Base-by-base conservation (phyloP, 2,329 filamentous ascomycete genomes). In the Sporothrix protearum region DNA sequence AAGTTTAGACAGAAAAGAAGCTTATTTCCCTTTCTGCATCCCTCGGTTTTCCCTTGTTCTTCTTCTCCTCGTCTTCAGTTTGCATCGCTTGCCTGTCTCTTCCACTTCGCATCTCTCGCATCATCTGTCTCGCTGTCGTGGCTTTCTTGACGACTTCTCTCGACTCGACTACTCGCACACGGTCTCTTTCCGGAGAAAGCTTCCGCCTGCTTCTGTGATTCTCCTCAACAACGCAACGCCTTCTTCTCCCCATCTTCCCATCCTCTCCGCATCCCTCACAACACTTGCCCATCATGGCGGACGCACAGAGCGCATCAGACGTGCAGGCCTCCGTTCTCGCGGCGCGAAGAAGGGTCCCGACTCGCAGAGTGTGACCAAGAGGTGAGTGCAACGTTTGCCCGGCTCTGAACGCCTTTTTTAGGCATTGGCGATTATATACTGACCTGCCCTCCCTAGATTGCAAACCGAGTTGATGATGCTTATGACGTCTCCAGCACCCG, bases 381-480 rank as follows among this genome's bases (percentile, higher is more conserved):
- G 92, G 92, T 94, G 82, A 16, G 70, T 4, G 10, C 22, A 22
- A 28, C 6, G 14, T 16, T 36, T 14, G 3, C n/a, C 6, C n/a
- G n/a, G 25, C 39, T 68, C 14, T 42, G 25, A 16, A 7, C 10
- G 10, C 8, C 2, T 22, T 25, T 12, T 14, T 28, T 36, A n/a
- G n/a, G 19, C 10, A 9, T 12, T 28, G n/a, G n/a, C 36, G 49
- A 61, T 71, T 51, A 70, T 51, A 12, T 49, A 69, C 4, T 63
- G n/a, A 30, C 59, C 10, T 19, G 47, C 28, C 1, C 8, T 19
- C 0, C 25, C 28, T 78, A 98, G 96, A 78, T 87, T 99, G 71
- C 96, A 99, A 83, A 96, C 94, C 66, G 96, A 99, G 83, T 87
- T 99, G 76, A 98, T 99, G 95, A 91, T 96, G 81, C 89, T 99